Evolutionary conservation across 2,329 filamentous ascomycete species (phyloP).

Genomic region (Epichloe baconii): DNA sequence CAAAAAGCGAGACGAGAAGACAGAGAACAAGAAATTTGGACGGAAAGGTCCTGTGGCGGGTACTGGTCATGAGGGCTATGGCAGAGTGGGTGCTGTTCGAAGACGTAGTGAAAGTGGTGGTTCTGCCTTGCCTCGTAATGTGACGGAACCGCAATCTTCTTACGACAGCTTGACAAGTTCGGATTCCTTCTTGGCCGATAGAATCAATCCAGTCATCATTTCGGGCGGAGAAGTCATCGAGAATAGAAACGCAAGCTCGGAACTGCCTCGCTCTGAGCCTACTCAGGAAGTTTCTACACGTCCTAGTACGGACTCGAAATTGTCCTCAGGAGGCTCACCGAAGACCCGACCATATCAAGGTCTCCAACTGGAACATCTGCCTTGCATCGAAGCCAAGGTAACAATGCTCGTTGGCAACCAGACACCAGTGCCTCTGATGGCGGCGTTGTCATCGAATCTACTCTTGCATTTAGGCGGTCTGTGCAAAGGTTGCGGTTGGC

Average conservation of each 20-base stretch:
- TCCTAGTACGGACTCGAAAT: conserved; percentile 29
- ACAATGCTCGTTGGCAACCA: conserved; percentile 31
- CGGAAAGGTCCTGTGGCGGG: conserved; percentile 71
- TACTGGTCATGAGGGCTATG: conserved; percentile 87
- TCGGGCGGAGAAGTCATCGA: conserved; percentile 49
- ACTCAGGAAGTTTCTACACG: conserved; percentile 32
- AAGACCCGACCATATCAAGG: conserved; percentile 27
- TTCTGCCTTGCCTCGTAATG: conserved; percentile 32
- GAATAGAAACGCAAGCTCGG: conserved; percentile 38
- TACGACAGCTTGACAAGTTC: conserved; percentile 37
- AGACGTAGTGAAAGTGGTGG: conserved; percentile 50
- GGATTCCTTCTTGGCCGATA: conserved; percentile 46
- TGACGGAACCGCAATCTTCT: conserved; percentile 31
- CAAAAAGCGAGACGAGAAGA: conserved; percentile 38
- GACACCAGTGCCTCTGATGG: conserved; percentile 45
- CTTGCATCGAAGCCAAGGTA: conserved; percentile 26
- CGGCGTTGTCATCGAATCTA: conserved; percentile 30
- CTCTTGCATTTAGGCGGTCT: conserved; percentile 42
- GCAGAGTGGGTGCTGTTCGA: conserved; percentile 46
- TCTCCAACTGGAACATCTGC: conserved; percentile 42
- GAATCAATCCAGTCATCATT: conserved; percentile 54
- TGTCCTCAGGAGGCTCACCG: conserved; percentile 26
- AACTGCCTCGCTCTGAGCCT: conserved; percentile 24
- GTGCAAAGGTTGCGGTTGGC: conserved; percentile 35
- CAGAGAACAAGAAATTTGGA: conserved; percentile 25